These are phyloP conservation scores for Cinnamomum chago DNA, from an alignment of 164 flowering plant genomes.

Conservation along the genomic window DNA sequence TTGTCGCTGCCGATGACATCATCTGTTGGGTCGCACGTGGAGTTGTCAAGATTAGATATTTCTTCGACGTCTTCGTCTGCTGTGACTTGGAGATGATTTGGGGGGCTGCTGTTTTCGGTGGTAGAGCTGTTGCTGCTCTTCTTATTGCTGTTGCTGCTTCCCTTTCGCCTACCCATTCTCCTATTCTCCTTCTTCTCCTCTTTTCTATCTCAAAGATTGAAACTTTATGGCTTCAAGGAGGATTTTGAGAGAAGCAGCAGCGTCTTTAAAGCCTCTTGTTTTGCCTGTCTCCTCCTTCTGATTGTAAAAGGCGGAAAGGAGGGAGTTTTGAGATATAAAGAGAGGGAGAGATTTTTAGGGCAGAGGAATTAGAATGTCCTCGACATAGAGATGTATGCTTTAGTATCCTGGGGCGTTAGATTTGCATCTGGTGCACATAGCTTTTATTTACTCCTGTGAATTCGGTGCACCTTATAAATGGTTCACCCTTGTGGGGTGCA, in stretches of 20 bases:
- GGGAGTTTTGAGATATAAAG: neutral
- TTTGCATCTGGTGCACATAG: neutral
- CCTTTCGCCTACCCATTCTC: constrained; percentile 39
- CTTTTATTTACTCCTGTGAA: too few relatives aligned
- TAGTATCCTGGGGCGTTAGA: neutral
- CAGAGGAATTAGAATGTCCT: neutral
- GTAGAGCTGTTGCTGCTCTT: constrained; percentile 14
- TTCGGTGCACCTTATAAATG: too few relatives aligned
- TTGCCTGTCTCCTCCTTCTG: too few relatives aligned
- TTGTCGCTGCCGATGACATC: constrained; percentile 42
- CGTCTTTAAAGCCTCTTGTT: neutral
- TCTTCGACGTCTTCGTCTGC: constrained; percentile 31
- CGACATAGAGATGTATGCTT: neutral
- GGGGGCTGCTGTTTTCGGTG: constrained; percentile 10
- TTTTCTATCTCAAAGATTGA: neutral
- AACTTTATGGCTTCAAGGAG: neutral
- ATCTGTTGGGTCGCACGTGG: constrained; percentile 30
- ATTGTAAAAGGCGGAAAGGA: neutral
- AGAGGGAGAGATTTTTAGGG: neutral
- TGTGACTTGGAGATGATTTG: constrained; percentile 19
- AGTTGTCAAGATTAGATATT: constrained; percentile 39
- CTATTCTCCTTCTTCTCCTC: neutral
- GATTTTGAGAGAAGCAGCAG: neutral
- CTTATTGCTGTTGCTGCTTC: constrained; percentile 17
- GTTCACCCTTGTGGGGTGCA: too few relatives aligned